Conservation (phyloP, 495 filamentous ascomycete species). For the Talaromyces borbonicus region DNA sequence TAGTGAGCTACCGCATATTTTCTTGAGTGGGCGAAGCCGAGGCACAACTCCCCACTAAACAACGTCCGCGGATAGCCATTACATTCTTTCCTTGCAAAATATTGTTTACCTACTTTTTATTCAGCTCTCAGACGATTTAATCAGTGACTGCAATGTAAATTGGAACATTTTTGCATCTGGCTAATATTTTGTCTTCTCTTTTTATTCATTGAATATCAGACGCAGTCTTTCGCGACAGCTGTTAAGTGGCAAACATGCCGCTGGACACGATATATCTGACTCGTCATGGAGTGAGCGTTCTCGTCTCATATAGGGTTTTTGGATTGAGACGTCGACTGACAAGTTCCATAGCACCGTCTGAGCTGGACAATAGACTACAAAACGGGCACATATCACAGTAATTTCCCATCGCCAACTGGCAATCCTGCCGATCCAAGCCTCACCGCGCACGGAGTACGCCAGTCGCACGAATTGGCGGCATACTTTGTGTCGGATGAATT, state of each 20-base stretch:
- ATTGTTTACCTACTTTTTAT: too few species aligned
- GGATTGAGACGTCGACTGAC: background rate
- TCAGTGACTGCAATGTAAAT: too few species aligned
- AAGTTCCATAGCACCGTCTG: slow-evolving; percentile 60
- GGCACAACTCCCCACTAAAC: too few species aligned
- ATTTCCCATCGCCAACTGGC: slow-evolving; percentile 68
- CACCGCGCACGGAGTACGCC: slow-evolving; percentile 72
- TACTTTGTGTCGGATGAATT: slow-evolving; percentile 53
- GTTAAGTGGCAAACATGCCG: slow-evolving; percentile 28
- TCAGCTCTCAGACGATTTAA: too few species aligned
- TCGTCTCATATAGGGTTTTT: too few species aligned
- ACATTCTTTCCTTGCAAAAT: too few species aligned
- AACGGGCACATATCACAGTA: slow-evolving; percentile 61
- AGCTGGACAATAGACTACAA: slow-evolving; percentile 75
- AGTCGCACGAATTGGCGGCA: slow-evolving; percentile 67
- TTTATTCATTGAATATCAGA: background rate
- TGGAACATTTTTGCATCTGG: too few species aligned
- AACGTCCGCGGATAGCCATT: too few species aligned
- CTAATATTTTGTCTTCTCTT: too few species aligned
- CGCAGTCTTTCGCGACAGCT: too few species aligned
- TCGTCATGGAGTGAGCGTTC: slow-evolving; percentile 80
- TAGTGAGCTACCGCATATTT: too few species aligned
- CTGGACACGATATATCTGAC: slow-evolving; percentile 78
- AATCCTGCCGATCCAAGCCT: slow-evolving; percentile 81
- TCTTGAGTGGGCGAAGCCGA: too few species aligned